Base-by-base conservation (phyloP, 345 rosid species). In the Brassica rapa region DNA sequence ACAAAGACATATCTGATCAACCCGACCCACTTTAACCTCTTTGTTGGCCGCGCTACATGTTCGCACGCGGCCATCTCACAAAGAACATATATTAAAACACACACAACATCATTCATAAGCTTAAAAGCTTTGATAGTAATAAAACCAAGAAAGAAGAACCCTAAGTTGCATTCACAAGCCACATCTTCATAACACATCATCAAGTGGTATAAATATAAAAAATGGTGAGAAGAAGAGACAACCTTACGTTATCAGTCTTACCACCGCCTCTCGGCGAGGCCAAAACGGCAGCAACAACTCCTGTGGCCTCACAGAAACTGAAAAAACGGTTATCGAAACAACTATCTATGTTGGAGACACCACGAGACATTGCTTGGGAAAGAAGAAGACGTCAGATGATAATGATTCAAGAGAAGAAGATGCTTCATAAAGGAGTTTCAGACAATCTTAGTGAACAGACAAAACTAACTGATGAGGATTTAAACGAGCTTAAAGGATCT, bases 321-420 rank as follows among this genome's bases (percentile, higher is more conserved):
- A 86, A 82, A 62, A 87, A 80, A 60, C 56, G 80, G 11, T 56
- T 94, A 72, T 86, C 90, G 6, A 95, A 89, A 81, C 99, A 95
- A 75, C 79, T 93, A 23, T 93, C 97, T 0, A 86, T 93, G 96
- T 80, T 90, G 15, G 97, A 91, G 88, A 91, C 96, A 0, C 85
- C 88, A 2, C 83, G 92, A 2, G 97, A 93, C 62, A 64, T 86
- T 4, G 93, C 93, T 3, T 94, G 98, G 98, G 97, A 94, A 85
- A 91, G 80, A 85, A 82, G 98, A 37, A 85, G 96, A 8, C 84
- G 86, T 8, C 96, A 91, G 82, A 87, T 88, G 59, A 88, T 88
- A 15, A 75, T 89, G 30, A 83, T 77, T 19, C 91, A 88, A 12
- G 95, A 84, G 53, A 69, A 84, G 66, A 77, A 82, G 62, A 78